A percentile compares a stretch with the other conserved stretches of the same genome.
Evolutionary conservation across 495 filamentous ascomycete species (phyloP).

Genomic region (Diplogelasinospora grovesii): DNA sequence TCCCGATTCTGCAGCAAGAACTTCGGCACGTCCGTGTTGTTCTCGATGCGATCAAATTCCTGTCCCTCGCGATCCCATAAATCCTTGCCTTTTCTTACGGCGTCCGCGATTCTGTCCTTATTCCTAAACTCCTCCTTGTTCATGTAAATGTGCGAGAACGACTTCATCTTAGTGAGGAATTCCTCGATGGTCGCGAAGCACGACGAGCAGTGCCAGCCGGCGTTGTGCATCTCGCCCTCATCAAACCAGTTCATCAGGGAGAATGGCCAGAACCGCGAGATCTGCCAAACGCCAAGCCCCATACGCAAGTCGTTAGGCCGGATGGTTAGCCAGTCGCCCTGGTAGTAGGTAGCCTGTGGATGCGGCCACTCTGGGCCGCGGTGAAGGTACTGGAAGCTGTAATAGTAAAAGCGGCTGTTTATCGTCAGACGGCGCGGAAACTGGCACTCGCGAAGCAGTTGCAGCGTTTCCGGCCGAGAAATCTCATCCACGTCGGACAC

Average conservation of each 20-base stretch:
- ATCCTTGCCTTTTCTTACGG: slow-evolving; percentile 43
- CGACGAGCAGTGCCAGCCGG: slow-evolving; percentile 50
- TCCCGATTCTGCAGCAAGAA: slow-evolving; percentile 29
- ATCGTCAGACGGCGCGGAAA: slow-evolving; percentile 49
- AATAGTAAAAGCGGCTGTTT: slow-evolving; percentile 48
- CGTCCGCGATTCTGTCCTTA: slow-evolving; percentile 33
- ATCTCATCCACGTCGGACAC: slow-evolving; percentile 50
- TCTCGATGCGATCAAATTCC: slow-evolving; percentile 39
- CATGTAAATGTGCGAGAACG: slow-evolving; percentile 43
- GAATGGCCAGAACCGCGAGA: too few species aligned
- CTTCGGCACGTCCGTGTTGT: slow-evolving; percentile 37
- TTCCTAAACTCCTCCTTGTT: slow-evolving; percentile 39
- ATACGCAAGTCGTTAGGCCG: slow-evolving; percentile 43
- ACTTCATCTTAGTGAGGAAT: slow-evolving; percentile 44
- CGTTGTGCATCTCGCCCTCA: slow-evolving; percentile 36
- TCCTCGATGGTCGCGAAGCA: slow-evolving; percentile 47
- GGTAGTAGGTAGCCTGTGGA: slow-evolving; percentile 50
- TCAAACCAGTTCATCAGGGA: slow-evolving; percentile 21
- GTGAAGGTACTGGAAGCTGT: slow-evolving; percentile 50
- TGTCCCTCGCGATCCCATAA: slow-evolving; percentile 43
- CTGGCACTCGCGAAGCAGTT: slow-evolving; percentile 38
- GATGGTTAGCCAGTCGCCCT: slow-evolving; percentile 38
- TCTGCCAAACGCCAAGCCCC: slow-evolving; percentile 29
- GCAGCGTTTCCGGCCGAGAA: slow-evolving; percentile 39
- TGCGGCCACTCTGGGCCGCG: slow-evolving; percentile 44